These are phyloP conservation scores for Saccharomycopsis hybrid DNA, from an alignment of 1,139 yeast genomes.

Conservation along the genomic window DNA sequence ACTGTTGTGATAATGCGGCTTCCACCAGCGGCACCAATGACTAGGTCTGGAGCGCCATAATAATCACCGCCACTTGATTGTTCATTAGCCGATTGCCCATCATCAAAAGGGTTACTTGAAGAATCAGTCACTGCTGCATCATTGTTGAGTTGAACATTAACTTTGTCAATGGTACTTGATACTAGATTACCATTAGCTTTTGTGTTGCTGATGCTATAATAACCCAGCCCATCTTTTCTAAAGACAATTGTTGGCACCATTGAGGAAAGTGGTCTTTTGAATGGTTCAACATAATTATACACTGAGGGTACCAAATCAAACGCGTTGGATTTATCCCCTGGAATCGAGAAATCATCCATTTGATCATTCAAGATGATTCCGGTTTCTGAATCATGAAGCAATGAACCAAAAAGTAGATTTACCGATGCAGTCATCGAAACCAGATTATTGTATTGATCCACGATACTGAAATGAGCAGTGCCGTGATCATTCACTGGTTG, in stretches of 20 bases:
- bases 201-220: too few relatives aligned
- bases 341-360: slow-evolving; percentile 94
- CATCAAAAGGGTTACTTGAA: too few relatives aligned
- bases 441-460: slow-evolving; percentile 64
- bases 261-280: slow-evolving; percentile 79
- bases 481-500: slow-evolving; percentile 77
- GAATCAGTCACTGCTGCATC: background rate
- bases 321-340: slow-evolving; percentile 51
- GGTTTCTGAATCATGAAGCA: slow-evolving; percentile 72
- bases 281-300: slow-evolving; percentile 69
- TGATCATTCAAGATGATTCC: slow-evolving; percentile 83
- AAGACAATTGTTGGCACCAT: slow-evolving; percentile 69
- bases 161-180: background rate
- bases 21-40: slow-evolving; percentile 94
- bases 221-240: slow-evolving; percentile 34
- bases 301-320: slow-evolving; percentile 77
- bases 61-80: background rate
- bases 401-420: slow-evolving; percentile 77
- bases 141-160: background rate
- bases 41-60: slow-evolving; percentile 44
- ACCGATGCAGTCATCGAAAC: slow-evolving; percentile 87
- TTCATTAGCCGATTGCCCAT: too few relatives aligned
- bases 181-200: slow-evolving; percentile 9
- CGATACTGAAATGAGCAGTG: slow-evolving; percentile 76
- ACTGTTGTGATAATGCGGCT: slow-evolving; percentile 82